Conservation (phyloP, 306 rosid genomes). For the Vigna nakashimae region DNA sequence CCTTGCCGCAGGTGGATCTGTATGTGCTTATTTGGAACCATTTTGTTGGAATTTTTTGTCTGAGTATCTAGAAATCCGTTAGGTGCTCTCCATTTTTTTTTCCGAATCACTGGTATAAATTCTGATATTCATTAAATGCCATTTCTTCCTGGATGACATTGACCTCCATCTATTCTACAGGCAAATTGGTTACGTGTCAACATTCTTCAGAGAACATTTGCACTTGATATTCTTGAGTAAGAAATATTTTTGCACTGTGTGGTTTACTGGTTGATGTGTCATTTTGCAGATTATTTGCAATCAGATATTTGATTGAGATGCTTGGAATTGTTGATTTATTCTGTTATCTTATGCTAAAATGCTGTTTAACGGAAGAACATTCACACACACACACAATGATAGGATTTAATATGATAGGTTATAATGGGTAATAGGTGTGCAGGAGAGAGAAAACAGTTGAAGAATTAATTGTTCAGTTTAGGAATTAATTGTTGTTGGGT, state of each 20-base stretch:
- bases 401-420: too few species aligned
- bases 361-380: constrained; percentile 13
- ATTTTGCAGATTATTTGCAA: constrained; percentile 30
- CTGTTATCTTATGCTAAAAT: constrained; percentile 35
- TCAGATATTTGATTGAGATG: constrained; percentile 35
- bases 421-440: too few species aligned
- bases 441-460: too few species aligned
- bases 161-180: constrained; percentile 56
- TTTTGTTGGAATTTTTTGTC: constrained; percentile 37
- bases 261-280: constrained; percentile 20
- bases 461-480: too few species aligned
- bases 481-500: too few species aligned
- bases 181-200: constrained; percentile 80
- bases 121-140: constrained; percentile 33
- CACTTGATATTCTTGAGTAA: constrained; percentile 98
- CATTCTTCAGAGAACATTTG: constrained; percentile 84
- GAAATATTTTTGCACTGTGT: constrained; percentile 46
- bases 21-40: constrained; percentile 77
- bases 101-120: constrained; percentile 36
- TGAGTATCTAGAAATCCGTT: constrained; percentile 27
- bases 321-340: constrained; percentile 13
- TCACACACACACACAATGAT: neutral
- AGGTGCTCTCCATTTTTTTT: constrained; percentile 9
- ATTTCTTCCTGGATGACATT: constrained; percentile 44
- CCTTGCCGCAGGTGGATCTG: constrained; percentile 99